A percentile compares a stretch with the other conserved stretches of the same genome.
phyloP scores from a whole-genome alignment of 1,139 yeast genomes.

The Diutina neorugosa region DNA sequence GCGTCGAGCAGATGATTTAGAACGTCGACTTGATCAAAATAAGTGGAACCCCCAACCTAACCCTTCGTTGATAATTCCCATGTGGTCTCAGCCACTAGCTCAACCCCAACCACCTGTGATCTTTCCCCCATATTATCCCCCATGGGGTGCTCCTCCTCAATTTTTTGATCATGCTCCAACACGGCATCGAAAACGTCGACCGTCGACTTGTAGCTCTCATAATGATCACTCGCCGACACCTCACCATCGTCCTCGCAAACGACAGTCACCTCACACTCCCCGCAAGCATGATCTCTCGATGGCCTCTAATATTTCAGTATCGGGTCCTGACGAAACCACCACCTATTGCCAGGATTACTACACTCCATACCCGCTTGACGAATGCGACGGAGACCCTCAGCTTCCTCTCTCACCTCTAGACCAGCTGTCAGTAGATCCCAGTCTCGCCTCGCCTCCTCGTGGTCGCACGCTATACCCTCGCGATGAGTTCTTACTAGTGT shows the following conservation, averaged over 20 bases:
- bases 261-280: background rate
- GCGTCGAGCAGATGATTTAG: background rate
- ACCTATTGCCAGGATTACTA: background rate
- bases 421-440: background rate
- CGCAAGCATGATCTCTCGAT: background rate
- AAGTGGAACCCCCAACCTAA: background rate
- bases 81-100: background rate
- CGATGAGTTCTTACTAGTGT: background rate
- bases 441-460: background rate
- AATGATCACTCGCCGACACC: background rate
- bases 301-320: background rate
- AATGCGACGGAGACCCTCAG: background rate
- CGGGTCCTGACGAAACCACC: background rate
- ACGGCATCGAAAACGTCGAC: background rate
- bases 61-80: background rate
- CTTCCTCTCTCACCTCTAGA: background rate
- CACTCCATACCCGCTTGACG: background rate
- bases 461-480: background rate
- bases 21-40: background rate
- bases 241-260: background rate
- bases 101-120: background rate
- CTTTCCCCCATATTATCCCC: background rate
- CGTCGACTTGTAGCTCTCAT: background rate
- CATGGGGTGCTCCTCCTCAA: background rate
- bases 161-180: background rate